A percentile compares a stretch with the other conserved stretches of the same genome.
Evolutionary conservation across 2,329 filamentous ascomycete genomes (phyloP).

Genomic region (Penicillium olsonii): DNA sequence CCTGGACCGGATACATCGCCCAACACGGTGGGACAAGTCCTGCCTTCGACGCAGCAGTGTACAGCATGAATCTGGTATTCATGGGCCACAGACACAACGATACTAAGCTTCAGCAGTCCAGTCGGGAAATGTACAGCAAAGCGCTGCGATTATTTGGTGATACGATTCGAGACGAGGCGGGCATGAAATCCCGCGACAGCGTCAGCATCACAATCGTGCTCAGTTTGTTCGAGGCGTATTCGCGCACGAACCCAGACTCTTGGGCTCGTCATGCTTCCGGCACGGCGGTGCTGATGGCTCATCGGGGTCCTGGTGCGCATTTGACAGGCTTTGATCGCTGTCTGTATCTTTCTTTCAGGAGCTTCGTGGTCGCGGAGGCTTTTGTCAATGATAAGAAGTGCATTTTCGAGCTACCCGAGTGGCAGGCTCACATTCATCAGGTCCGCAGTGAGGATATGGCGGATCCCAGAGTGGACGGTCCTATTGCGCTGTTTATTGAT

Average conservation of each 20-base stretch:
- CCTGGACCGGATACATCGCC: slow-evolving; percentile 25
- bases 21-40: slow-evolving; percentile 22
- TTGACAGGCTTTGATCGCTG: slow-evolving; percentile 33
- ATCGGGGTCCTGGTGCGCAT: slow-evolving; percentile 33
- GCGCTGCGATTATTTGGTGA: slow-evolving; percentile 32
- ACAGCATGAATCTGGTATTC: slow-evolving; percentile 32
- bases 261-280: slow-evolving; percentile 39
- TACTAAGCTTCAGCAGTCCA: slow-evolving; percentile 26
- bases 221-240: slow-evolving; percentile 38
- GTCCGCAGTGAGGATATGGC: slow-evolving; percentile 31
- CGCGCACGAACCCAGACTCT: slow-evolving; percentile 32
- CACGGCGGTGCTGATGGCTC: slow-evolving; percentile 32
- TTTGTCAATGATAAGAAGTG: slow-evolving; percentile 32
- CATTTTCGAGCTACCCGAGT: slow-evolving; percentile 34
- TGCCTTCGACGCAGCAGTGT: slow-evolving; percentile 28
- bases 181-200: slow-evolving; percentile 31
- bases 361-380: slow-evolving; percentile 35
- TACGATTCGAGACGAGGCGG: slow-evolving; percentile 23
- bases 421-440: slow-evolving; percentile 29
- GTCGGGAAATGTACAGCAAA: slow-evolving; percentile 32
- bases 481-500: slow-evolving; percentile 26
- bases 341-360: slow-evolving; percentile 37
- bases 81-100: slow-evolving; percentile 28
- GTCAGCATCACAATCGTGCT: slow-evolving; percentile 36
- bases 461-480: slow-evolving; percentile 18